These are phyloP conservation scores for Diplosphaera chodatii DNA, from an alignment of 139 green algal species.

Conservation along the genomic window DNA sequence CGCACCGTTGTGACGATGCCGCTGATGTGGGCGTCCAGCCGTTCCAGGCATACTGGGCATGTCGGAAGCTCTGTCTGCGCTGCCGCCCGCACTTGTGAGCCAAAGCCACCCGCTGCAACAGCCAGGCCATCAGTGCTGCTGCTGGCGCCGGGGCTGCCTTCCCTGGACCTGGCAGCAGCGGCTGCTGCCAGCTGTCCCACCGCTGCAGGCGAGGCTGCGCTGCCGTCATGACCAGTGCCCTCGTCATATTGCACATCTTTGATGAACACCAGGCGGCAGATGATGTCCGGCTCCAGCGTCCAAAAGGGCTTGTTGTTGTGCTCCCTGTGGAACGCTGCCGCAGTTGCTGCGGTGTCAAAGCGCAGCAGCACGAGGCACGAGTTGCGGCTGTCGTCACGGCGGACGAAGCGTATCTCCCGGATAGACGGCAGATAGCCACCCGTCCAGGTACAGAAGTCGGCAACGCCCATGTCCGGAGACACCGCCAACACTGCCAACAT, in stretches of 20 bases:
- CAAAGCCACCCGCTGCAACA: neutral
- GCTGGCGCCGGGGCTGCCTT: neutral
- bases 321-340: constrained; percentile 73
- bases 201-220: neutral
- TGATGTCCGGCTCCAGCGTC: constrained; percentile 70
- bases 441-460: constrained; percentile 87
- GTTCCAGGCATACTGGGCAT: constrained; percentile 95
- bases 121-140: no score
- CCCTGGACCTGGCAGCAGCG: no score
- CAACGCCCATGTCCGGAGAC: constrained; percentile 78
- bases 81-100: constrained; percentile 15
- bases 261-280: constrained; percentile 65
- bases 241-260: constrained; percentile 32
- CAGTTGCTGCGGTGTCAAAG: constrained; percentile 57
- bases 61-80: constrained; percentile 82
- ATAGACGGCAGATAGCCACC: constrained; percentile 61
- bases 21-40: constrained; percentile 89
- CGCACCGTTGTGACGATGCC: constrained; percentile 86
- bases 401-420: constrained; percentile 71
- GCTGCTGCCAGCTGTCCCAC: neutral
- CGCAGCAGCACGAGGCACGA: constrained; percentile 84
- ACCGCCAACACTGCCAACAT: constrained; percentile 78
- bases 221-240: neutral
- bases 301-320: constrained; percentile 79
- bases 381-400: constrained; percentile 36